phyloP scores from a whole-genome alignment of 805 yeast genomes.

The Kuraishia borneana region DNA sequence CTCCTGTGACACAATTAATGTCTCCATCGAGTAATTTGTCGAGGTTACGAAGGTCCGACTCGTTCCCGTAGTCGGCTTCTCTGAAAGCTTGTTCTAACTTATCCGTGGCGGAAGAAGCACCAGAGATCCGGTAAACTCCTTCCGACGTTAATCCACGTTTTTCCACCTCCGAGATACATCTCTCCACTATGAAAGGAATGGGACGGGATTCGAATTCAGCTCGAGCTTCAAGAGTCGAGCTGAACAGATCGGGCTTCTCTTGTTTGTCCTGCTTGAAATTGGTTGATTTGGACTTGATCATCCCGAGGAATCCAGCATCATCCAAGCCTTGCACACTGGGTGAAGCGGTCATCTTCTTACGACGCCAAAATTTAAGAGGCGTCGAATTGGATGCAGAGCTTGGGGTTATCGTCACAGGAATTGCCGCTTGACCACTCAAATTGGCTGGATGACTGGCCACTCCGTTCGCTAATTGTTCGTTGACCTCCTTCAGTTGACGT shows the following conservation, averaged over 20 bases:
- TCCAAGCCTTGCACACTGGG: background rate
- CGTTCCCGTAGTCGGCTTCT: constrained; percentile 16
- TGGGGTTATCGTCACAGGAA: background rate
- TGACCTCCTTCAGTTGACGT: background rate
- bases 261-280: constrained; percentile 16
- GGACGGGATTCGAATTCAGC: constrained; percentile 46
- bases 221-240: constrained; percentile 51
- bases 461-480: no score
- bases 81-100: constrained; percentile 21
- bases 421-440: background rate
- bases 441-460: background rate
- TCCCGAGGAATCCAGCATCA: constrained; percentile 4
- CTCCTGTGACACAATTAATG: constrained; percentile 77
- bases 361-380: constrained; percentile 21
- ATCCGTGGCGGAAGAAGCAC: constrained; percentile 60
- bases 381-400: constrained; percentile 1
- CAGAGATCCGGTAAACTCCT: constrained; percentile 88
- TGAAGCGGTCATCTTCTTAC: constrained; percentile 5
- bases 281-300: constrained; percentile 35
- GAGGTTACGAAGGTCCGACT: constrained; percentile 19
- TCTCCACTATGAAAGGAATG: constrained; percentile 62
- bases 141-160: constrained; percentile 62
- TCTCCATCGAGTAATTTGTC: constrained; percentile 42
- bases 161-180: constrained; percentile 73
- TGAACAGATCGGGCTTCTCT: constrained; percentile 13